Conservation (phyloP, 108 stramenopile species). For the Skeletonema costatum region DNA sequence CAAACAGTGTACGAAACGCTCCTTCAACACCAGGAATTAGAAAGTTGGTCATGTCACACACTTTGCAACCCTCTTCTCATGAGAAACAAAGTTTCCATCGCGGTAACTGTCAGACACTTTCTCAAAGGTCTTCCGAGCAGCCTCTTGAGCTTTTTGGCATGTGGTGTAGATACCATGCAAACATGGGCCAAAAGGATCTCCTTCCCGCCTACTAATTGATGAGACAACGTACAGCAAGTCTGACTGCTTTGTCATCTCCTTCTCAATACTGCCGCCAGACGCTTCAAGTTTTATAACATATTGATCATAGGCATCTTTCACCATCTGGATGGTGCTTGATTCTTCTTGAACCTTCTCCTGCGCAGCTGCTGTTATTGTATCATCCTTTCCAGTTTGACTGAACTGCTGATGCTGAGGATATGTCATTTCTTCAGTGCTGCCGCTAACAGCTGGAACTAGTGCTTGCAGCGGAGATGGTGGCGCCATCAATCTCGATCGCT, state of each 20-base stretch:
- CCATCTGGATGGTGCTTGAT: not conserved
- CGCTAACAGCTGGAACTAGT: not conserved
- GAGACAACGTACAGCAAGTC: not conserved
- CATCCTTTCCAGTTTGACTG: not conserved
- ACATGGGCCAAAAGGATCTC: not conserved
- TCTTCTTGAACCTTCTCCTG: not conserved
- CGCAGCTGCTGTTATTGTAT: not conserved
- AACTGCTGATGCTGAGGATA: not conserved
- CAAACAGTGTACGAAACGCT: not conserved
- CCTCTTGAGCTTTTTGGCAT: not conserved
- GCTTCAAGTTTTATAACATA: not conserved
- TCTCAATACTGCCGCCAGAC: not conserved
- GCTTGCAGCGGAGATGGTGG: not conserved
- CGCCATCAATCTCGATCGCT: not conserved
- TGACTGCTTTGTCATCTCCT: not conserved
- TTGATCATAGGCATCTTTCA: not conserved
- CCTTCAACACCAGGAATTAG: not conserved
- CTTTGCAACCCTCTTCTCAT: not conserved
- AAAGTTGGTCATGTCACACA: not conserved
- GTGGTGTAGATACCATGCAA: not conserved
- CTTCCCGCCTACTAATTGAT: not conserved
- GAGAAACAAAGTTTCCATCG: not conserved
- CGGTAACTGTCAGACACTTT: not conserved
- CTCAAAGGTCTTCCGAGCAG: not conserved
- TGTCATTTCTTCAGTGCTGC: not conserved